Evolutionary conservation across 345 rosid genomes (phyloP).

Genomic region (Eucalyptus sideroxylon): DNA sequence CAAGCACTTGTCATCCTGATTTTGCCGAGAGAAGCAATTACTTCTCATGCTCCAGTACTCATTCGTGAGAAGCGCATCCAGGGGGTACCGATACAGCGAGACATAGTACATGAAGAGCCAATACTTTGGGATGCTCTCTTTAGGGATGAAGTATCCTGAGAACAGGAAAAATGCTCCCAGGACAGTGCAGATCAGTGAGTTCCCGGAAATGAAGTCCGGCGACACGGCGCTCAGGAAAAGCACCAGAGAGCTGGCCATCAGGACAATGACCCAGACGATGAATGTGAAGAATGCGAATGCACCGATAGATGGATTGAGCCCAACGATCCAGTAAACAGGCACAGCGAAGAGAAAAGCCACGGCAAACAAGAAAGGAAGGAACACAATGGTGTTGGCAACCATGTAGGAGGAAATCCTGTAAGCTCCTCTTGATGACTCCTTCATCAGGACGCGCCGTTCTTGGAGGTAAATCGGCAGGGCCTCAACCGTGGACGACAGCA

Average conservation of each 20-base stretch:
- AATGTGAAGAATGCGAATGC: constrained; percentile 64
- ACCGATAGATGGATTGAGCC: constrained; percentile 50
- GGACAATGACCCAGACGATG: constrained; percentile 65
- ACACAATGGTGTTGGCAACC: constrained; percentile 75
- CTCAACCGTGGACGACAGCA: constrained; percentile 85
- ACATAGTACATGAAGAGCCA: constrained; percentile 95
- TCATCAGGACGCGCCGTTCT: constrained; percentile 80
- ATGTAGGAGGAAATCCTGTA: constrained; percentile 79
- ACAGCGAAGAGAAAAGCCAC: constrained; percentile 61
- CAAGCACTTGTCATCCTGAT: constrained; percentile 19
- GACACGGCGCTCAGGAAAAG: constrained; percentile 73
- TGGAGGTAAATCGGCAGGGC: constrained; percentile 87
- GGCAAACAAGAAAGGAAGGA: constrained; percentile 58
- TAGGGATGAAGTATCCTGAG: constrained; percentile 88
- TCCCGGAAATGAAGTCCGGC: constrained; percentile 76
- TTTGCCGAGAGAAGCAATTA: constrained; percentile 51
- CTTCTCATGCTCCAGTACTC: constrained; percentile 67
- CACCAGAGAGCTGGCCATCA: constrained; percentile 79
- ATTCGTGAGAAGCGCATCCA: constrained; percentile 61
- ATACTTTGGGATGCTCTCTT: constrained; percentile 71
- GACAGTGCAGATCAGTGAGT: constrained; percentile 77
- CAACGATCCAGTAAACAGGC: constrained; percentile 87
- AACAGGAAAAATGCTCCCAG: constrained; percentile 80
- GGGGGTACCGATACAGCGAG: constrained; percentile 70
- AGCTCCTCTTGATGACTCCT: constrained; percentile 76